These are phyloP conservation scores for Sarocladiaceae sp. DNA, from an alignment of 2,329 filamentous ascomycete genomes.

Conservation along the genomic window DNA sequence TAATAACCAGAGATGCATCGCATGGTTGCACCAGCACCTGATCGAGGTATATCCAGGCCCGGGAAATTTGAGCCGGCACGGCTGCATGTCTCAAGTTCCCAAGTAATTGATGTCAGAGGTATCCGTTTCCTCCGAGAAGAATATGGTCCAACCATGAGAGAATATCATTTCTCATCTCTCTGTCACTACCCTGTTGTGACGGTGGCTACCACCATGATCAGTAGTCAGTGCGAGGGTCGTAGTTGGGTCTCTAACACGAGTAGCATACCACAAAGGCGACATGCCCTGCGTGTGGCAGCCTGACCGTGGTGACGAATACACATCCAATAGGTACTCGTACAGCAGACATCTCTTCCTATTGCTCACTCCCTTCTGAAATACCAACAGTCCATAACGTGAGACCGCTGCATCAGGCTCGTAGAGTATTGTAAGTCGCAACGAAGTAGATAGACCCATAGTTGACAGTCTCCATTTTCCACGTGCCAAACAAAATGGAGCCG, in stretches of 20 bases:
- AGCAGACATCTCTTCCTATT: neutral
- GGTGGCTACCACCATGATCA: neutral
- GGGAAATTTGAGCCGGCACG: neutral
- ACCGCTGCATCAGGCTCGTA: too few species aligned
- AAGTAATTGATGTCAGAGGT: too few species aligned
- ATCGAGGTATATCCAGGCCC: neutral
- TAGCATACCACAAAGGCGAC: neutral
- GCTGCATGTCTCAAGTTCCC: neutral
- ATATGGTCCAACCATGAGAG: neutral
- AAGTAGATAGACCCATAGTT: neutral
- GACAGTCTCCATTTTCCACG: slow-evolving; percentile 7
- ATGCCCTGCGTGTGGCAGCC: slow-evolving; percentile 1
- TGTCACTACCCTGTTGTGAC: neutral
- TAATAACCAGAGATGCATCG: slow-evolving; percentile 1
- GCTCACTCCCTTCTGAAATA: too few species aligned
- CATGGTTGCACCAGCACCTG: neutral
- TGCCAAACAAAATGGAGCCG: neutral
- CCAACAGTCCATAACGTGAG: too few species aligned
- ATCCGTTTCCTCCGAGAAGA: too few species aligned
- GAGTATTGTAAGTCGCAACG: too few species aligned
- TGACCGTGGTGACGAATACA: neutral
- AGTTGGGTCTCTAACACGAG: neutral
- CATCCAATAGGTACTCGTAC: neutral
- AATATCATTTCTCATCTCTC: slow-evolving; percentile 1
- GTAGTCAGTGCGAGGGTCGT: slow-evolving; percentile 4